Evolutionary conservation across 2,329 filamentous ascomycete species (phyloP), one percentile per base, ranked within the genome.

Genomic region (Colletotrichum sp.): DNA sequence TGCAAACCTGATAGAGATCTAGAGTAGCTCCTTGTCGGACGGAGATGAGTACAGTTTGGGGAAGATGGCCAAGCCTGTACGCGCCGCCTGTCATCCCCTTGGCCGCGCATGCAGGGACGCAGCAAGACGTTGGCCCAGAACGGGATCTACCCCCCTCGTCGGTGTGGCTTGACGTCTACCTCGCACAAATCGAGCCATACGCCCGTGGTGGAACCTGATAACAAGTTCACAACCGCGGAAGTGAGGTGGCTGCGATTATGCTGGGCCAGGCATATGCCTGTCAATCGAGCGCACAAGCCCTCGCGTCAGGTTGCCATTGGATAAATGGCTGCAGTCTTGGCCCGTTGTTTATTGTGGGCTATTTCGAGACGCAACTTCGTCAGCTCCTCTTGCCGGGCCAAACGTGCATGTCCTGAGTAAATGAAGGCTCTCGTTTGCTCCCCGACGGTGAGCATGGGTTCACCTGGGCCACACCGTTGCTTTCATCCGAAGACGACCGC

Each of bases 311-410:
- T 68, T 72, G 30, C 73, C 57, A 32, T 64, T 59, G 39, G 63
- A 62, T 21, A 26, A 26, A 55, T 49, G 69, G 55, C 10, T 28
- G 55, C 63, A 24, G 32, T 18, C 59, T 57, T 69, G 73, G 57
- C 64, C 73, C 73, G 69, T 64, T 39, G 63, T 69, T 64, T 73
- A 73, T 28, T 73, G 69, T 73, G 73, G 73, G 13, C 21, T 76
- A 68, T 73, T 65, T 72, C 59, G 73, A 76, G 64, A 73, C 73
- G 39, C 44, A 26, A 60, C 70, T 64, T 69, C 63, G 69, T 76
- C 39, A 75, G 52, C 69, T 60, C 49, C 49, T 16, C 21, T 52
- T 52, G 10, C 16, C 15, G 49, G 36, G 62, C 62, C 52, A 55
- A 62, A 62, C 63, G 24, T 67, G 63, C 69, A 59, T 59, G 73